Percentiles rank a stretch among this genome's conserved stretches.
These are phyloP conservation scores for Castanea sativa DNA, from an alignment of 306 rosid genomes.

Conservation along the genomic window DNA sequence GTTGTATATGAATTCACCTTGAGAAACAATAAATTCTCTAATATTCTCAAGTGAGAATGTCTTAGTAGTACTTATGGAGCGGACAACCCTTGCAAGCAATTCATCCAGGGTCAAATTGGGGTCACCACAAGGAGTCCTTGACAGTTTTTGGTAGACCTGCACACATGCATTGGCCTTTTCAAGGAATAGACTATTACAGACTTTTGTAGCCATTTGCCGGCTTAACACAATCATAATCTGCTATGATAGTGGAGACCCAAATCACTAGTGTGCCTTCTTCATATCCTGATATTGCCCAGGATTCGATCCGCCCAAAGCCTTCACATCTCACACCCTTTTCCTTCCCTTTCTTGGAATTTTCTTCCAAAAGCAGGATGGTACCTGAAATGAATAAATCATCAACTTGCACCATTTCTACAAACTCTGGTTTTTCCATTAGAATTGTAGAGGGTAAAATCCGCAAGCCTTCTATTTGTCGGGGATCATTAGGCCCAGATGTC, in stretches of 20 bases:
- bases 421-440: conserved; percentile 48
- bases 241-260: conserved; percentile 81
- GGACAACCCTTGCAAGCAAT: conserved; percentile 77
- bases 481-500: conserved; percentile 54
- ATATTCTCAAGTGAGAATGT: conserved; percentile 58
- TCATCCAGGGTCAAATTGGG: conserved; percentile 66
- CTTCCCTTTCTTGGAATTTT: conserved; percentile 49
- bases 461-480: conserved; percentile 60
- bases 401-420: conserved; percentile 74
- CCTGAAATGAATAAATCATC: conserved; percentile 68
- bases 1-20: conserved; percentile 72
- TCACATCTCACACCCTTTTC: conserved; percentile 65
- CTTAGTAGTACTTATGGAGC: conserved; percentile 61
- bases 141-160: conserved; percentile 65
- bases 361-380: conserved; percentile 57
- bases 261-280: conserved; percentile 74
- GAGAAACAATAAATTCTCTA: conserved; percentile 67
- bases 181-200: conserved; percentile 51
- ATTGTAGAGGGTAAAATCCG: conserved; percentile 70
- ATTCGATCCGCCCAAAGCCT: conserved; percentile 78
- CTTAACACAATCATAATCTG: conserved; percentile 71
- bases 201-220: conserved; percentile 66
- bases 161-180: conserved; percentile 70
- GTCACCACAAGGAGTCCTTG: conserved; percentile 61
- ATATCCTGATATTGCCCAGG: conserved; percentile 84